phyloP scores from a whole-genome alignment of 306 rosid species.

The Trichosanthes truncata region DNA sequence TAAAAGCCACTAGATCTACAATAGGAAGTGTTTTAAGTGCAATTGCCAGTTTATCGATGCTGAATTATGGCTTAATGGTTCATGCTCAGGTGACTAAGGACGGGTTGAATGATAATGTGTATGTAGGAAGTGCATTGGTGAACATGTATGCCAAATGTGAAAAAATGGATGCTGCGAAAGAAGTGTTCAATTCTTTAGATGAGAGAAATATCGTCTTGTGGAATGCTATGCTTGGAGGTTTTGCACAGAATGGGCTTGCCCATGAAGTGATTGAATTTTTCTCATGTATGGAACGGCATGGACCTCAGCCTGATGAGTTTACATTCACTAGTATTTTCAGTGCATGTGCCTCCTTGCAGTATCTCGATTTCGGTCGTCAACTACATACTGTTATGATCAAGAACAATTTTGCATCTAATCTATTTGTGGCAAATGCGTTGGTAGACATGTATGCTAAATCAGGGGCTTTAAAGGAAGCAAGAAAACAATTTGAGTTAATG shows the following conservation, averaged over 20 bases:
- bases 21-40: constrained; percentile 78
- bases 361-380: background rate
- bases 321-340: constrained; percentile 77
- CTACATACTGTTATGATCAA: background rate
- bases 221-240: constrained; percentile 77
- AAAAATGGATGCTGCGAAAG: background rate
- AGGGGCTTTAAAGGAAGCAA: background rate
- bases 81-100: background rate
- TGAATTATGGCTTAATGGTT: constrained; percentile 5
- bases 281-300: background rate
- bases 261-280: constrained; percentile 43
- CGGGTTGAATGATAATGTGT: background rate
- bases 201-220: constrained; percentile 57
- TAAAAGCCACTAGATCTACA: constrained; percentile 67
- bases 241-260: constrained; percentile 42
- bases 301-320: constrained; percentile 42
- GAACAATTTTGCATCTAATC: constrained; percentile 2
- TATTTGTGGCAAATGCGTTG: background rate
- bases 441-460: constrained; percentile 8
- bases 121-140: constrained; percentile 67
- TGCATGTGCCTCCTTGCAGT: constrained; percentile 21
- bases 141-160: constrained; percentile 58
- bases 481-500: constrained; percentile 7
- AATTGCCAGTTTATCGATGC: constrained; percentile 31
- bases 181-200: constrained; percentile 30